Conservation (phyloP, 306 rosid genomes). For the Lotus japonicus region DNA sequence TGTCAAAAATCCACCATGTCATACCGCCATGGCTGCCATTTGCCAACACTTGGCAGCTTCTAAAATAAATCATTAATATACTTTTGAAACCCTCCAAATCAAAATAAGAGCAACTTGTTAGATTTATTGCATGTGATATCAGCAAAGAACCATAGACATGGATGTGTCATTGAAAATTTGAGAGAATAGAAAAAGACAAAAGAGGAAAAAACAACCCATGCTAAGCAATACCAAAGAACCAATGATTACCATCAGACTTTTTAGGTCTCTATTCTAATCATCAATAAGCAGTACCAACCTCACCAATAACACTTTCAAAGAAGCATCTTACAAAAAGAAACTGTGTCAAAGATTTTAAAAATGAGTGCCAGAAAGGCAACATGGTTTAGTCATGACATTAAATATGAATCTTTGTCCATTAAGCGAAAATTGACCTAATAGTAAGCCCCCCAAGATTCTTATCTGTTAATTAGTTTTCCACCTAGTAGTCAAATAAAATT, state of each 20-base stretch:
- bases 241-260: not conserved
- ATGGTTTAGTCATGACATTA: not conserved
- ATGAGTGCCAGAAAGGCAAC: not conserved
- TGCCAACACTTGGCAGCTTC: too few species aligned
- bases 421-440: not conserved
- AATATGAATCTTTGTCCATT: not conserved
- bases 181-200: not conserved
- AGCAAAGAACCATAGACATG: not conserved
- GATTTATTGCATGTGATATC: not conserved
- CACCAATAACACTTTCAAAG: not conserved
- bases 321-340: conserved; percentile 6
- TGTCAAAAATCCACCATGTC: too few species aligned
- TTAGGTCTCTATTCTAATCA: not conserved
- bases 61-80: not conserved
- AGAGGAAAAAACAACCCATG: not conserved
- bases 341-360: conserved; percentile 10
- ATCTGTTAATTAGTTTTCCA: not conserved
- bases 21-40: too few species aligned
- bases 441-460: not conserved
- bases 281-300: not conserved
- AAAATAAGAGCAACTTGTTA: not conserved
- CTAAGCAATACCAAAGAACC: not conserved
- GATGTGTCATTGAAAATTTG: not conserved
- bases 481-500: conserved; percentile 2
- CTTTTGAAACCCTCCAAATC: not conserved